Base-by-base conservation (phyloP, 805 yeast genomes). In the Kodamaea nitidulidarum region DNA sequence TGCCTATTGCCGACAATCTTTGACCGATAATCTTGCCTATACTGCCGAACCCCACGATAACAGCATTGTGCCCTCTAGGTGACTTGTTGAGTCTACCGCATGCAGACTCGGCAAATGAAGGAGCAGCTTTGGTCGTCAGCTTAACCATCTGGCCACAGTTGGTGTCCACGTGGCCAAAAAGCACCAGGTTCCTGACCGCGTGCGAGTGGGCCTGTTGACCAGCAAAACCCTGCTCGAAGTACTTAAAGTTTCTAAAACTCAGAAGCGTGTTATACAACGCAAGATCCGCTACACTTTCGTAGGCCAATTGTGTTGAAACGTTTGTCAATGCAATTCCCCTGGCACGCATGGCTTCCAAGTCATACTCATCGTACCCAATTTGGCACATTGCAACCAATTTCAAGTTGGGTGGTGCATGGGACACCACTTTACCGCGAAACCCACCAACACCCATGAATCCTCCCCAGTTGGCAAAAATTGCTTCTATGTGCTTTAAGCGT, bases 201-300 rank as follows among this genome's bases (percentile, higher is more conserved):
- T 39, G 45, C 15, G 54, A 46, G 40, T 48, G 48, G 41, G 41
- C 42, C 31, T 17, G 32, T 10, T 42, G 45, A 4, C 30, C 37
- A 8, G 33, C 33, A 33, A 52, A 34, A 27, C 27, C 38, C 3
- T 32, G 34, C 17, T 42, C 41, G 14, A 48, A 48, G 16, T 52
- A 36, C 26, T 36, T 32, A 42, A 54, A 54, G 49, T 54, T 52
- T 18, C 61, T 45, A 48, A 56, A 56, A 17, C 56, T 51, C 36
- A 48, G 51, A 42, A 56, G 42, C 5, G 60, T 40, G 33, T 51
- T 47, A 39, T 42, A 56, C 26, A 55, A 45, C 11, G 48, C 60
- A 47, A 56, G 50, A 36, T 56, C 61, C 4, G 61, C 60, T 32
- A 56, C 61, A 2, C 54, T 52, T 27, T 48, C 59, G n/a, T 49